Evolutionary conservation across 1,284 basidiomycete genomes (phyloP), one percentile per base, ranked within the genome.

Genomic region (Trichosporon asahii): DNA sequence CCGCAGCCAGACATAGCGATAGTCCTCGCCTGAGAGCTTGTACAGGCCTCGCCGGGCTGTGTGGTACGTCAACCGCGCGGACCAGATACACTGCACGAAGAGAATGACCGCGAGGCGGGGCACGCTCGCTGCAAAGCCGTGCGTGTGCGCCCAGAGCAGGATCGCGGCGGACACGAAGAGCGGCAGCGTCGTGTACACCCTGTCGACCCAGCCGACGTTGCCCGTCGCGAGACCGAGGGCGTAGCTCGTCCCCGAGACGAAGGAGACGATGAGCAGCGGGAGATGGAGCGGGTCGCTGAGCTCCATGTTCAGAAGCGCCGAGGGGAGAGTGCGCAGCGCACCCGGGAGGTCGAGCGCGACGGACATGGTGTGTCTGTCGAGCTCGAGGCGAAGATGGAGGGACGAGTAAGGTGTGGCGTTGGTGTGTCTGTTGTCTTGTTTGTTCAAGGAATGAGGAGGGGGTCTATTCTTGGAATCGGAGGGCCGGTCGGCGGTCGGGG

Each of bases 21-120:
- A 98, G 82, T 98, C 95, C 81, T 93, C 92, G 2, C 85, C 83
- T 2, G 87, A 78, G 70, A 78, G 76, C 67, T 86, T 88, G 82
- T 95, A 95, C 35, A 98, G 86, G 5, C 93, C 95, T 67, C 95
- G 87, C 29, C 94, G 86, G 81, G 89, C 89, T 0, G 94, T 91
- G 80, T 98, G 94, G 78, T 91, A 93, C 5, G 88, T 89, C 64
- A 98, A 84, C 61, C 94, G 89, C 15, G 73, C 67, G 1, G 75
- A 91, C 92, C 92, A 93, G 9, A 85, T 68, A 4, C 85, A 73
- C 87, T 89, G 73, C 31, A 95, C 80, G 0, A 76, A 84, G 9
- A 92, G 81, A 88, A 95, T 91, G 68, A 94, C 79, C 1, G 89
- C 68, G 0, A 91, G 89, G 40, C 93, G 86, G 0, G 89, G 89